phyloP scores from a whole-genome alignment of 371 early-diverging fungal species.

The Actinomortierella ambigua region DNA sequence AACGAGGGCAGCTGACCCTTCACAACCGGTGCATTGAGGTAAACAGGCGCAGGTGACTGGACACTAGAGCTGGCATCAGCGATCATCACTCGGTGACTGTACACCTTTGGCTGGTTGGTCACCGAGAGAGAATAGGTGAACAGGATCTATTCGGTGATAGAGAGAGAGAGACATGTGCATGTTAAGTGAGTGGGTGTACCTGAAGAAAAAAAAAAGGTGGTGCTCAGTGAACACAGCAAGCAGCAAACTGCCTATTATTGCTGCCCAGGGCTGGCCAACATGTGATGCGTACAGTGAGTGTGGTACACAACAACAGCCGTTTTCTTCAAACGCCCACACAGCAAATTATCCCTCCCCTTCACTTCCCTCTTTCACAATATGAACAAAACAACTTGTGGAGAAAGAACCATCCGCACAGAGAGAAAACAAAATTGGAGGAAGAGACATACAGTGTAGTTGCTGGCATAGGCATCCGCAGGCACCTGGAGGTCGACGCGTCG shows the following conservation, averaged over 20 bases:
- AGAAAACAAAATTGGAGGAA: neutral
- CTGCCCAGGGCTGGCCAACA: neutral
- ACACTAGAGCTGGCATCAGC: constrained; percentile 18
- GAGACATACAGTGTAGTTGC: constrained; percentile 37
- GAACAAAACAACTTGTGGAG: neutral
- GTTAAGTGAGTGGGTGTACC: neutral
- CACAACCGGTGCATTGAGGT: constrained; percentile 13
- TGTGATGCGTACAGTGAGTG: neutral
- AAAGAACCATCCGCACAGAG: neutral
- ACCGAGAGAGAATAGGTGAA: constrained; percentile 22
- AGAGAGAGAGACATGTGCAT: neutral
- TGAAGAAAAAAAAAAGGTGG: neutral
- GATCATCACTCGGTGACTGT: constrained; percentile 24
- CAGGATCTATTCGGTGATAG: constrained; percentile 12
- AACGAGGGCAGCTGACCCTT: constrained; percentile 23
- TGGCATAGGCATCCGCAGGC: constrained; percentile 15
- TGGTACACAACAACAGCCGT: too few relatives aligned
- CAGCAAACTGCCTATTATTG: too few relatives aligned
- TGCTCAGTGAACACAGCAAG: too few relatives aligned
- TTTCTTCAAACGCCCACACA: too few relatives aligned
- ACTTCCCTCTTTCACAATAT: neutral
- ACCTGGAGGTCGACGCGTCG: constrained; percentile 31
- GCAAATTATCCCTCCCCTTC: too few relatives aligned
- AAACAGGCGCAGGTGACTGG: constrained; percentile 14
- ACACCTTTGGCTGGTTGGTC: constrained; percentile 13